Evolutionary conservation across 1,139 yeast genomes (phyloP), one percentile per base, ranked within the genome.

Genomic region (Ashbya aceris): DNA sequence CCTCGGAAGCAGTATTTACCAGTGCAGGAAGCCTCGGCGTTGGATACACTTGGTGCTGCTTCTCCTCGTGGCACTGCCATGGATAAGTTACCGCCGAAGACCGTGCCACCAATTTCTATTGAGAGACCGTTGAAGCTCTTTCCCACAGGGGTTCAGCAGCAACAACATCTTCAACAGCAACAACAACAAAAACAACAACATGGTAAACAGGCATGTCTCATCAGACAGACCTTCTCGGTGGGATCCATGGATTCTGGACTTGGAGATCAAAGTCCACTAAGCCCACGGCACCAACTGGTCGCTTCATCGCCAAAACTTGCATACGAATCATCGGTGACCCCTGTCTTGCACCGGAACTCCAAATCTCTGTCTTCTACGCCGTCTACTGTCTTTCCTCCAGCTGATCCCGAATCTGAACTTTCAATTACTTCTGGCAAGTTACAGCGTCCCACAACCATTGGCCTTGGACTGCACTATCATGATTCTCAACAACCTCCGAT

Each of bases 351-450:
- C 20, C 27, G 11, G 23, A 37, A 11, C 36, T 33, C 11, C 37
- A 33, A 14, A 23, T 34, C 37, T 4, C 6, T 34, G 14, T 23
- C 37, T 9, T 39, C 41, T 12, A 41, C 40, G 13, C 45, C 49
- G n/a, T 47, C 49, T 30, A 46, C 49, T n/a, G 45, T 46, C 7
- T 49, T 50, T 5, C 39, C 43, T 20, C 26, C 45, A 7, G 41
- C 39, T 35, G 46, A 42, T n/a, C 45, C 46, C 6, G 44, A 42
- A 17, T 35, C 26, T 30, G 28, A 41, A 11, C 30, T 11, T 9
- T 32, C n/a, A 9, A 8, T 36, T 26, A n/a, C 7, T 9, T 12
- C 35, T 17, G 26, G 29, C 30, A 38, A 32, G 27, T 10, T 10
- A 5, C 9, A 32, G 23, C 27, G 33, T 11, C 29, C 17, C n/a